Base-by-base conservation (phyloP, 257 asterid genomes). In the Plantago major region DNA sequence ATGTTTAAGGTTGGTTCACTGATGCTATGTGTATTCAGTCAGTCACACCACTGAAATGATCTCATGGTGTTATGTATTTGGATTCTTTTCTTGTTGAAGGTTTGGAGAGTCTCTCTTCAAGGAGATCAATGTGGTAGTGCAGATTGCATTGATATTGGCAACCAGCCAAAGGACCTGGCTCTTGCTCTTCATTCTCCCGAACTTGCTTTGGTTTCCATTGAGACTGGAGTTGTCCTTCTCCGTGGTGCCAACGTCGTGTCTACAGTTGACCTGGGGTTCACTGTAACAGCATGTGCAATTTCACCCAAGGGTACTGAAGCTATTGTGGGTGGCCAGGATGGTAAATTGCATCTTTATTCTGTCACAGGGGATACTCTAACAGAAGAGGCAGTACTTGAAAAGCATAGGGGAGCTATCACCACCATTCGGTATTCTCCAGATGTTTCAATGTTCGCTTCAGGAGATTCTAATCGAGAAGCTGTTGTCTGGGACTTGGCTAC, bases 301-400 rank as follows among this genome's bases (percentile, higher is more conserved):
- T 64, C 95, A 38, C 97, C 96, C 22, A 83, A 85, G 72, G 97
- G 97, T 55, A 70, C 76, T 63, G 99, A 93, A 83, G 99, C 97
- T 38, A 80, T 89, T 58, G 88, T 89, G 60, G 99, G 99, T 38
- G 83, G 85, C 70, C 85, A 92, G 73, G 95, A 92, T 79, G 99
- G 99, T 69, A 92, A 85, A 65, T 50, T 89, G 78, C 96, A 72
- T 69, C 50, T 92, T 28, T 92, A 78, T 73, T 80, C 94, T 43
- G 66, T 89, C 60, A 46, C 66, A 14, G 95, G 88, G 12, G 96
- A 87, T 74, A 74, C 77, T 47, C 68, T 93, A 61, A 73, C 74
- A 45, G 95, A 89, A 79, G 87, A 86, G 75, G 86, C 79, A 8
- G 85, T 87, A 54, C 95, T 93, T 73, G 99, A 87, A 72, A 93